Conservation (phyloP, 2,329 filamentous ascomycete genomes). For the Microsporum ferrugineum region DNA sequence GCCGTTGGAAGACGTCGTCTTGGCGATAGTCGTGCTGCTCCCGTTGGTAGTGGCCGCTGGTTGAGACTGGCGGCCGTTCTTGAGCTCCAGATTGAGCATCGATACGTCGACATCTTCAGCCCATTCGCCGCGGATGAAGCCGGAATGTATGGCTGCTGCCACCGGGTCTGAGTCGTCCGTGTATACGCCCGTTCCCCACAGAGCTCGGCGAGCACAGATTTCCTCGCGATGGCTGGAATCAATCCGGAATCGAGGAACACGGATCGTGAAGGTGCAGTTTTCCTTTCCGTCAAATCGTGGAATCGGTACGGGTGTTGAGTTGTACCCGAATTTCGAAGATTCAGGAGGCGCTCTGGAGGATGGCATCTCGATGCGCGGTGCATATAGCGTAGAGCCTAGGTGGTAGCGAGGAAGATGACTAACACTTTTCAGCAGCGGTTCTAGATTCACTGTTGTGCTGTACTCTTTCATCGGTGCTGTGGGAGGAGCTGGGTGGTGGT, state of each 20-base stretch:
- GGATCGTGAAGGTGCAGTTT: constrained; percentile 83
- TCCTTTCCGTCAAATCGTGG: constrained; percentile 67
- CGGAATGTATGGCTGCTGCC: constrained; percentile 82
- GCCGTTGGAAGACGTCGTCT: constrained; percentile 9
- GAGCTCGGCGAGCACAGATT: constrained; percentile 64
- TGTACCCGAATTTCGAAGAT: constrained; percentile 47
- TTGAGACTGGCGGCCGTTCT: constrained; percentile 36
- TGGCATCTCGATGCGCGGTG: constrained; percentile 48
- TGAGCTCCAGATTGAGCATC: constrained; percentile 49
- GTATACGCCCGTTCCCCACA: constrained; percentile 93
- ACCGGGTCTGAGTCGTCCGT: constrained; percentile 92
- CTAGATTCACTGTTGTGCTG: constrained; percentile 55
- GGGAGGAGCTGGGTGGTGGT: constrained; percentile 12
- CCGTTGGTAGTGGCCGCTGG: constrained; percentile 31
- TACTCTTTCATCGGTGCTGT: constrained; percentile 42
- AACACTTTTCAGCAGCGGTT: constrained; percentile 60
- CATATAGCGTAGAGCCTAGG: constrained; percentile 74
- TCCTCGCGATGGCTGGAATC: constrained; percentile 60
- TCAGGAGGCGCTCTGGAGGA: constrained; percentile 30
- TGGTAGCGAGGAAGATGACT: constrained; percentile 62
- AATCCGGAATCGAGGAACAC: constrained; percentile 71
- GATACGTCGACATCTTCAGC: constrained; percentile 60
- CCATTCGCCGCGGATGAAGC: constrained; percentile 87
- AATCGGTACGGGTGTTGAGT: constrained; percentile 55
- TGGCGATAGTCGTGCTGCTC: constrained; percentile 8